phyloP scores from a whole-genome alignment of 2,329 filamentous ascomycete genomes.

The Orbilia ellipsospora region DNA sequence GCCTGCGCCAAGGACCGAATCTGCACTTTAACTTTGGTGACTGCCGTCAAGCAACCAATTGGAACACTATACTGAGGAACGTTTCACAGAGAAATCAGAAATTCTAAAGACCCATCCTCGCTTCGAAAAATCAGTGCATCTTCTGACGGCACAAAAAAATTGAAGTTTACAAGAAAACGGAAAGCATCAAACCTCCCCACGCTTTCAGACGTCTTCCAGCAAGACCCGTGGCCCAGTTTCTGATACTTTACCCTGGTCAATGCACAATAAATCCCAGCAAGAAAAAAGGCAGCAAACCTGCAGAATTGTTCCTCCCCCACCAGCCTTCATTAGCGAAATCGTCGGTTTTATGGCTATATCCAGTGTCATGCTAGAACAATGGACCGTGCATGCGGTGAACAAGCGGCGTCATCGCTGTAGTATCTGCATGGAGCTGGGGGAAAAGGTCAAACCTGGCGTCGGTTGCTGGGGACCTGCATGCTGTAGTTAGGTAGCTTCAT shows the following conservation, averaged over 20 bases:
- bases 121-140: no score
- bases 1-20: conserved; percentile 34
- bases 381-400: background rate
- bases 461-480: conserved; percentile 20
- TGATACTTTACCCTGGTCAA: background rate
- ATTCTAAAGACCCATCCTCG: background rate
- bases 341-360: background rate
- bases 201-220: background rate
- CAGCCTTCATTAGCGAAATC: background rate
- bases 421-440: background rate
- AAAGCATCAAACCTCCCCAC: background rate
- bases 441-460: background rate
- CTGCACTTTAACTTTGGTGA: background rate
- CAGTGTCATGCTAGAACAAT: background rate
- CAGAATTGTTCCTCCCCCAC: background rate
- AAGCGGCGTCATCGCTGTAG: background rate
- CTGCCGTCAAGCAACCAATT: conserved; percentile 20
- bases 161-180: no score
- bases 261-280: background rate
- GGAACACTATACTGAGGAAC: conserved; percentile 21
- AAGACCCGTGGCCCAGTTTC: no score
- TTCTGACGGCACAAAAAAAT: no score
- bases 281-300: conserved; percentile 23
- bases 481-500: background rate
- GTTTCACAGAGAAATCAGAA: conserved; percentile 16